Evolutionary conservation across 306 rosid species (phyloP).

Genomic region (Rubus parviflorus): DNA sequence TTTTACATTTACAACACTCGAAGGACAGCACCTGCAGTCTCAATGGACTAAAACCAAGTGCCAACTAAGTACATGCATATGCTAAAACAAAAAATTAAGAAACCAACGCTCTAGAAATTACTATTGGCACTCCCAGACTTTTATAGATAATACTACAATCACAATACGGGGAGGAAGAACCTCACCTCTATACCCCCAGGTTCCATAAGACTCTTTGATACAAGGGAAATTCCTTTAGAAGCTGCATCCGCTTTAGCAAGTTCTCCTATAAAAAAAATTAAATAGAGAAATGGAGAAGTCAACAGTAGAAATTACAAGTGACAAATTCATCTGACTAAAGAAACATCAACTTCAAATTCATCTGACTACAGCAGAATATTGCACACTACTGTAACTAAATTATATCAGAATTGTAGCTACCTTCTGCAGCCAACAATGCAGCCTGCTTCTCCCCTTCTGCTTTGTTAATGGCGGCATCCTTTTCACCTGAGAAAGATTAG

Average conservation of each 20-base stretch:
- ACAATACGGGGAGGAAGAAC: constrained; percentile 18
- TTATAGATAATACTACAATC: background rate
- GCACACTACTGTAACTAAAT: constrained; percentile 17
- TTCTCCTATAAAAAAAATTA: constrained; percentile 65
- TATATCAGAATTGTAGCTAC: constrained; percentile 32
- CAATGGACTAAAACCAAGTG: constrained; percentile 8
- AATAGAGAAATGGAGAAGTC: constrained; percentile 26
- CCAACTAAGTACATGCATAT: background rate
- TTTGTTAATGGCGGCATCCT: constrained; percentile 80
- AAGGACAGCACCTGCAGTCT: background rate
- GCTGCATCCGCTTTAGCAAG: constrained; percentile 91
- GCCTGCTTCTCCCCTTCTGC: constrained; percentile 91
- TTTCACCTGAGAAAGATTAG: constrained; percentile 72
- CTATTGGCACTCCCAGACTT: background rate
- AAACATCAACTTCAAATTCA: constrained; percentile 26
- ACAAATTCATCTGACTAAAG: constrained; percentile 3
- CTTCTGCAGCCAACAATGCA: constrained; percentile 91
- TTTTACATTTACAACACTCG: background rate
- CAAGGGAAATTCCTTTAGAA: constrained; percentile 70
- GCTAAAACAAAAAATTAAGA: background rate
- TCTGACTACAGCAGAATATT: background rate
- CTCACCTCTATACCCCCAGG: constrained; percentile 88
- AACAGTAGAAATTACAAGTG: background rate
- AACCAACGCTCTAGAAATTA: background rate
- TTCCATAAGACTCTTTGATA: constrained; percentile 70